Percentiles rank a stretch among this genome's conserved stretches.
These are phyloP conservation scores for Aspergillus conjunctus DNA, from an alignment of 495 filamentous ascomycete species.

Conservation along the genomic window DNA sequence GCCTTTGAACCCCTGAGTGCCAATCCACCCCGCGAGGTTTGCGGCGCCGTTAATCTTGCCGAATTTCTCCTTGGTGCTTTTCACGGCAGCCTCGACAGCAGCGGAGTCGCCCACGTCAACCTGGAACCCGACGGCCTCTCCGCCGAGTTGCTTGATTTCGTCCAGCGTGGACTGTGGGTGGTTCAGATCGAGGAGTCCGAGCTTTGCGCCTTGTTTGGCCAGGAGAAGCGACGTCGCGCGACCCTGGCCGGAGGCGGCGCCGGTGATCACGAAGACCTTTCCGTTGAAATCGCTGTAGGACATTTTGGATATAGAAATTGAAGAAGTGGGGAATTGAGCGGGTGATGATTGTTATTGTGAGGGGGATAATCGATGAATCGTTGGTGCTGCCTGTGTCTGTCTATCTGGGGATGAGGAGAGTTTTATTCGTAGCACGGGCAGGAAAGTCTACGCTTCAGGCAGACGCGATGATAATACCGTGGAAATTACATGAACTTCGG, in stretches of 20 bases:
- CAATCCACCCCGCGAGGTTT: conserved; percentile 25
- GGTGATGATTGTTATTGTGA: background rate
- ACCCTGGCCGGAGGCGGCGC: conserved; percentile 47
- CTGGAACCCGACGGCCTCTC: conserved; percentile 25
- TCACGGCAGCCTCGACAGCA: conserved; percentile 23
- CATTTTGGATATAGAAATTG: background rate
- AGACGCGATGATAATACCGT: background rate
- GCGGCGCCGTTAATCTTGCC: conserved; percentile 27
- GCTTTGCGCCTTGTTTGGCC: conserved; percentile 40
- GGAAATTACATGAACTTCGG: background rate
- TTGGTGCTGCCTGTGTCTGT: background rate
- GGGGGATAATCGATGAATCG: background rate
- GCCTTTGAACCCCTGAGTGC: conserved; percentile 13
- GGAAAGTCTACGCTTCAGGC: background rate
- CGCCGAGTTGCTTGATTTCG: conserved; percentile 14
- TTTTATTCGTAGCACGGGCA: background rate
- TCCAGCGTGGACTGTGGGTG: conserved; percentile 27
- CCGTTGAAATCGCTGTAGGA: conserved; percentile 18
- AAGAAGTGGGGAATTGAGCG: background rate
- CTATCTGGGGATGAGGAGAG: background rate
- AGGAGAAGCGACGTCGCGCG: conserved; percentile 44
- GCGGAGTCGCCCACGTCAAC: conserved; percentile 25
- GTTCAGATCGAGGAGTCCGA: conserved; percentile 49
- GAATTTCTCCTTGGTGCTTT: conserved; percentile 17
- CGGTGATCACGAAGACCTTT: conserved; percentile 46